phyloP scores from a whole-genome alignment of 2,329 filamentous ascomycete genomes.

The Penicillium sp. region DNA sequence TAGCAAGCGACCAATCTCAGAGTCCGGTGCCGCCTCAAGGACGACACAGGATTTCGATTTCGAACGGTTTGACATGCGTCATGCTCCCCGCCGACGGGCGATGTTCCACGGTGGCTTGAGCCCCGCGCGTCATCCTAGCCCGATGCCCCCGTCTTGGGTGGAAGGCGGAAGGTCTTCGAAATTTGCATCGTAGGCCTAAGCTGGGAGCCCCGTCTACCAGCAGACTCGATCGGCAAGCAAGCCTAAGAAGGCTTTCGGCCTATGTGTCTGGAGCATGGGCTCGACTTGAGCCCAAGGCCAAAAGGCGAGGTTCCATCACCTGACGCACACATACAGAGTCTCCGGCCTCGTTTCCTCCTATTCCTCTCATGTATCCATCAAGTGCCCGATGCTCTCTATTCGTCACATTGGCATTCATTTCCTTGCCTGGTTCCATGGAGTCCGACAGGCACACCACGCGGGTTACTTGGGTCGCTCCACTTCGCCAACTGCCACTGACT shows the following conservation, averaged over 20 bases:
- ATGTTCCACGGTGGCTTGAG: constrained; percentile 20
- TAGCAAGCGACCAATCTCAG: constrained; percentile 4
- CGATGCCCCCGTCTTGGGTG: too few species aligned
- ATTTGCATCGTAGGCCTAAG: too few species aligned
- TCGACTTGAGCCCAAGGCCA: too few species aligned
- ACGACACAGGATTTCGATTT: constrained; percentile 1
- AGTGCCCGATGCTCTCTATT: not conserved
- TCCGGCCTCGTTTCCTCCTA: not conserved
- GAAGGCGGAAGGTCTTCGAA: too few species aligned
- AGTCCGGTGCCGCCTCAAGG: not conserved
- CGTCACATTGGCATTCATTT: not conserved
- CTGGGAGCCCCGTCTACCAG: too few species aligned
- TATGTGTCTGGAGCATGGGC: too few species aligned
- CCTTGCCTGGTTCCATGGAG: not conserved
- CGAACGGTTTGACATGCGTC: constrained; percentile 16
- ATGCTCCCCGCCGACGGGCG: constrained; percentile 16
- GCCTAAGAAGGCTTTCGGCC: too few species aligned
- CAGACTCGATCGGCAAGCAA: too few species aligned
- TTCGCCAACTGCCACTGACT: not conserved
- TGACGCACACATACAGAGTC: not conserved
- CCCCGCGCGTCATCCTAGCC: constrained; percentile 14
- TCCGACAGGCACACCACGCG: not conserved
- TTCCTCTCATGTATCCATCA: not conserved
- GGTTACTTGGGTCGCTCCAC: not conserved
- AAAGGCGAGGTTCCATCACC: too few species aligned